Evolutionary conservation across 2,329 filamentous ascomycete genomes (phyloP), one percentile per base, ranked within the genome.

Genomic region (Ascochyta fabae): DNA sequence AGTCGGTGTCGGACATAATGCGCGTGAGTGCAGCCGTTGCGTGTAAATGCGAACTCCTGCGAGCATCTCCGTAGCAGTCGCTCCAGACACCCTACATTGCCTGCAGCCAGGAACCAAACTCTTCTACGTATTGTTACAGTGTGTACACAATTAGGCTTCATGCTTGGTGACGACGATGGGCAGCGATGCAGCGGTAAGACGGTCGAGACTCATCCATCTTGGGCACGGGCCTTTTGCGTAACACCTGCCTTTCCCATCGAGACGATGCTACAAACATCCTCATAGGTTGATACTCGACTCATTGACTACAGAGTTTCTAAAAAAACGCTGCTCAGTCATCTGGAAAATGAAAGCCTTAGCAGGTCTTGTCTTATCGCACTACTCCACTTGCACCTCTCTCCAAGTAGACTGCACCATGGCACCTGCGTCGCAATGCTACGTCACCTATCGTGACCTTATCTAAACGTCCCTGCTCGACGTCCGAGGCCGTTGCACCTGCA

Each of bases 391-490:
- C 23, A 41, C 34, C 15, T 46, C 46, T 26, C 46, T 46, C 23
- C 31, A 50, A 42, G 27, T 24, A 45, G 46, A 24, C n/a, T 26
- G 19, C 27, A 41, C 4, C 10, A 16, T 24, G 35, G 24, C 26
- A n/a, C 23, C 24, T 4, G 8, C 39, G n/a, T 38, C 24, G n/a
- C 29, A 47, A n/a, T 4, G 23, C 41, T 45, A 50, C 53, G 42
- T 50, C 47, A 51, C 31, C 23, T 39, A 47, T 56, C 47, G 40
- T 51, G 47, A 47, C 31, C 47, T 56, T 56, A 44, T 51, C 48
- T 50, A 31, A 19, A 35, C 24, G 15, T 50, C 23, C 22, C 22
- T 24, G 41, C 34, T 49, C 16, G 22, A 33, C 34, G 9, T 29
- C 8, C 51, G 36, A 33, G 39, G 33, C 22, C 23, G 26, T 35